Evolutionary conservation across 164 flowering plant species (phyloP), one percentile per base, ranked within the genome.

Genomic region (Liquidambar formosana): DNA sequence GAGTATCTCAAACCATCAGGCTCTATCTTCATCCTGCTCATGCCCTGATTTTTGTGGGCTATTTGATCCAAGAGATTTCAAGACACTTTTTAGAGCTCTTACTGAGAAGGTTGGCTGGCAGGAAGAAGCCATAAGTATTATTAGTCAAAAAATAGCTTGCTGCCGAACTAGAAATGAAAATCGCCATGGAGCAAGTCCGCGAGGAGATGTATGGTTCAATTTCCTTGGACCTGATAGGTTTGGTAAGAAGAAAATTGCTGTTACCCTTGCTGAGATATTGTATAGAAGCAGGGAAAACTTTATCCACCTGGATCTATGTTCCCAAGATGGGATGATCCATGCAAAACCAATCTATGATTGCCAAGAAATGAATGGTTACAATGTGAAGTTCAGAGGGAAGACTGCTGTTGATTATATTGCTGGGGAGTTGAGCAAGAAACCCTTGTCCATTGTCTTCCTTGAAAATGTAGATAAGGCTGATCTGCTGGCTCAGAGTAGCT

Each of bases 391-490:
- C 27, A 76, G 97, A 74, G 95, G 96, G 51, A 88, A 88, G 82
- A 93, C 88, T 10, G 73, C 73, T n/a, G 83, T 89, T 65, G 99
- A 90, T 79, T 77, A 69, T 63, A 77, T 96, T 69, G 90, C 85
- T 1, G 87, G 73, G 33, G 90, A 89, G 68, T 63, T 93, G 61
- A 62, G 78, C 68, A 88, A 79, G 84, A 89, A 79, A 59, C 96
- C 93, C 10, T 60, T 70, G 33, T 81, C 90, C 5, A 81, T 96
- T 68, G 94, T 96, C 27, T 88, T 88, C 73, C 88, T 96, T 52
- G 98, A 93, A 71, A 89, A 93, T 76, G 79, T 91, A 10, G 92
- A 87, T 41, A 81, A 81, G 74, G 95, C 97, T 28, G 97, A 93
- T 84, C 16, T 76, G 9, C 69, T 73, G 70, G 82, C 71, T 45